Conservation (phyloP, 495 filamentous ascomycete species). For the Aspergillus baeticus region DNA sequence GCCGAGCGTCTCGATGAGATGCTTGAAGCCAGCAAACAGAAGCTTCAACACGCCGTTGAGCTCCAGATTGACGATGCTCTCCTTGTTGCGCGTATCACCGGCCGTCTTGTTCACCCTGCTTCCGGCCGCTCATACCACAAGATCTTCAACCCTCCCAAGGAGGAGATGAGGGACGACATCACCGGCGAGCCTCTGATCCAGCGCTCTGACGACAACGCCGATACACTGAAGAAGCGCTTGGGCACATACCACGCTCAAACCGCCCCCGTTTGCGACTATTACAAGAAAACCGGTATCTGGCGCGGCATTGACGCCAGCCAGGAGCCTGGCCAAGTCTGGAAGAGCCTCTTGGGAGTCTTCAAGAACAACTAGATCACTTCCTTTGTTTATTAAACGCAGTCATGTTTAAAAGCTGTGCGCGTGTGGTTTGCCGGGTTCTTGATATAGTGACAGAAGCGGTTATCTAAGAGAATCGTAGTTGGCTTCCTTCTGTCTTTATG, state of each 20-base stretch:
- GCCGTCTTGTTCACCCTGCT: slow-evolving; percentile 91
- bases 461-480: slow-evolving; percentile 2
- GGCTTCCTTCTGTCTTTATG: not conserved
- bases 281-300: slow-evolving; percentile 97
- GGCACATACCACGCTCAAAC: slow-evolving; percentile 95
- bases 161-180: slow-evolving; percentile 89
- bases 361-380: slow-evolving; percentile 32
- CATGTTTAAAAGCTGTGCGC: slow-evolving; percentile 3
- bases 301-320: slow-evolving; percentile 94
- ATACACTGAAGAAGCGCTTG: slow-evolving; percentile 94
- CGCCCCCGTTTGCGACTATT: slow-evolving; percentile 86
- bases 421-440: not conserved
- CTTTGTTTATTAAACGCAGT: slow-evolving; percentile 2
- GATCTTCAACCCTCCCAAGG: slow-evolving; percentile 98
- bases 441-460: slow-evolving; percentile 10
- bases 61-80: slow-evolving; percentile 94
- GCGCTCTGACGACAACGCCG: slow-evolving; percentile 94
- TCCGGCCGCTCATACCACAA: slow-evolving; percentile 96
- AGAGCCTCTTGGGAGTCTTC: slow-evolving; percentile 84
- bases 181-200: slow-evolving; percentile 97
- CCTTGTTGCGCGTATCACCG: slow-evolving; percentile 93
- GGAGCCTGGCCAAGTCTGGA: slow-evolving; percentile 94
- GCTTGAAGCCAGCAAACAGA: slow-evolving; percentile 69
- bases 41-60: slow-evolving; percentile 90
- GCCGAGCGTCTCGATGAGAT: slow-evolving; percentile 92